Base-by-base conservation (phyloP, 257 asterid genomes). In the Ilex aquifolium region DNA sequence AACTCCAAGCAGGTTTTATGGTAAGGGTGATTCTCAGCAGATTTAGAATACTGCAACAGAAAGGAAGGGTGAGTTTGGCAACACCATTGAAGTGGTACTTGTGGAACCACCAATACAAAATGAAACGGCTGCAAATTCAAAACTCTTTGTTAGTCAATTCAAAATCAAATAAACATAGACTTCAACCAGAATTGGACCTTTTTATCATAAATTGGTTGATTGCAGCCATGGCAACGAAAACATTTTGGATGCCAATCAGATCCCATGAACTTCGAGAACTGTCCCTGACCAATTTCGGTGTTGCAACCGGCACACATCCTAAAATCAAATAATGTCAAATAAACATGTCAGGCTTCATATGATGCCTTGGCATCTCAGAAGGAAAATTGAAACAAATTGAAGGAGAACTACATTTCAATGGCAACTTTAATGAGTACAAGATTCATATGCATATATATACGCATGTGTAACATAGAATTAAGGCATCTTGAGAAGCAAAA, bases 211-310 rank as follows among this genome's bases (percentile, higher is more conserved):
- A 93, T 93, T 10, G 97, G 95, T 13, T 29, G 83, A 69, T 72
- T 73, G 81, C 99, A 93, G 67, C 82, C 86, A 71, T 79, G 80
- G 69, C 99, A 93, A 49, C 85, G 68, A 57, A 93, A 93, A 72
- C 99, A 93, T 68, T 88, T 97, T n/a, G 99, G 97, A 82, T 93
- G 99, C 99, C 99, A 93, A 64, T 83, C 82, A 66, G 84, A 82
- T 55, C 88, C 97, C 97, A 93, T 83, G 88, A 96, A 87, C 70
- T 90, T 90, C 77, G 87, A 82, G 65, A 75, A 93, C 72, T 95
- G 80, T 55, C 97, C 99, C 21, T 84, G 95, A 4, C 99, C 99
- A 60, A 93, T 81, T 76, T 93, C 99, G 48, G 86, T 72, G 59
- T 83, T 80, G 79, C 99, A 93, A 59, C 97, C 96, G 57, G 92